Conservation (phyloP, 176 grass and related monocot genomes). For the Puya raimondii region DNA sequence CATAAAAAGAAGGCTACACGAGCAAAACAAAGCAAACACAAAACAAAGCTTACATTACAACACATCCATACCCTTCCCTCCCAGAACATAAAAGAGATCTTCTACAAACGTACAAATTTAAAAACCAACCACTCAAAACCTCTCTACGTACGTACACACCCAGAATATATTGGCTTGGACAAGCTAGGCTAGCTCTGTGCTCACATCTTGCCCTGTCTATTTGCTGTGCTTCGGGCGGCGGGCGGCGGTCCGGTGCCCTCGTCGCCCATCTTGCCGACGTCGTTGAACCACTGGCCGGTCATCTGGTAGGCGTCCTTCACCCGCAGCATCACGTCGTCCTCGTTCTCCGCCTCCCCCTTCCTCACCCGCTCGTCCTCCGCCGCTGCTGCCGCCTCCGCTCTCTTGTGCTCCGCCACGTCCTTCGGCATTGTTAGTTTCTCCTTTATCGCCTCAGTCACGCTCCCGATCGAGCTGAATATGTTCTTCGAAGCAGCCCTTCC, state of each 20-base stretch:
- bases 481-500: slow-evolving; percentile 4
- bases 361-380: slow-evolving; percentile 24
- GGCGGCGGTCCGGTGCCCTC: slow-evolving; percentile 26
- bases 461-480: slow-evolving; percentile 43
- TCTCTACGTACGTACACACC: too few relatives aligned
- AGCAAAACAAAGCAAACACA: too few relatives aligned
- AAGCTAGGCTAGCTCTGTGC: too few relatives aligned
- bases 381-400: background rate
- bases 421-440: slow-evolving; percentile 46
- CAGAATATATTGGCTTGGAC: too few relatives aligned
- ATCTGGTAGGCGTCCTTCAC: slow-evolving; percentile 23
- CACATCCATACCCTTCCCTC: too few relatives aligned
- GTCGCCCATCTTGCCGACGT: slow-evolving; percentile 30
- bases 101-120: too few relatives aligned
- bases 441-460: slow-evolving; percentile 63
- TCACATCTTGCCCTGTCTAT: background rate
- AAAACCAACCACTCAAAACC: too few relatives aligned
- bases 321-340: background rate
- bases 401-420: slow-evolving; percentile 1
- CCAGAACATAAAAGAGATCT: too few relatives aligned
- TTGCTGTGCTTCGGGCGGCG: background rate
- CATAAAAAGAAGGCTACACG: too few relatives aligned
- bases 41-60: too few relatives aligned
- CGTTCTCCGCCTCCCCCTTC: slow-evolving; percentile 21
- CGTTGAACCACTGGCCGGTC: slow-evolving; percentile 35